Percentiles rank a stretch among this genome's conserved stretches.
phyloP scores from a whole-genome alignment of 129 eudicot genomes.

The Tanacetum coccineum region DNA sequence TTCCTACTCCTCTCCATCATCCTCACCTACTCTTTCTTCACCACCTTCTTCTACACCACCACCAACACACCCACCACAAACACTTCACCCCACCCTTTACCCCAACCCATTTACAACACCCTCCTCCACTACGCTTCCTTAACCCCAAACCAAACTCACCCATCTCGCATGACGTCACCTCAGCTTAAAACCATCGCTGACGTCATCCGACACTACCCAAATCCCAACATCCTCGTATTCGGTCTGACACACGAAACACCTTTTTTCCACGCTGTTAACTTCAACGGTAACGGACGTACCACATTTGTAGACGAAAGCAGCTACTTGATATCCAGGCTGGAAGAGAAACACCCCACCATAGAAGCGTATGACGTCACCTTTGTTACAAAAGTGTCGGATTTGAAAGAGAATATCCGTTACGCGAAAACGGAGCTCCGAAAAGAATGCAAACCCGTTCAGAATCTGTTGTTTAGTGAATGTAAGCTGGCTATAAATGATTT shows the following conservation, averaged over 20 bases:
- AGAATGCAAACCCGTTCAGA: conserved; percentile 82
- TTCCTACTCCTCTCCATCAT: conserved; percentile 39
- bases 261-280: conserved; percentile 65
- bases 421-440: conserved; percentile 36
- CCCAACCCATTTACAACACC: conserved; percentile 44
- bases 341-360: conserved; percentile 50
- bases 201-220: conserved; percentile 51
- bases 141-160: conserved; percentile 22
- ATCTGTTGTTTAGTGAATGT: conserved; percentile 73
- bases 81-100: conserved; percentile 28
- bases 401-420: conserved; percentile 39
- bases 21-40: conserved; percentile 40
- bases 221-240: conserved; percentile 60
- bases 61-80: conserved; percentile 23
- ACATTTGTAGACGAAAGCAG: conserved; percentile 68
- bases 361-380: conserved; percentile 84
- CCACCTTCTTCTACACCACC: conserved; percentile 33
- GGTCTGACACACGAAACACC: conserved; percentile 79
- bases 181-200: conserved; percentile 49
- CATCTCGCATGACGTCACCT: conserved; percentile 38
- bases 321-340: conserved; percentile 44
- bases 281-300: conserved; percentile 68
- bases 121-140: conserved; percentile 63
- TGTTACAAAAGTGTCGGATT: conserved; percentile 55
- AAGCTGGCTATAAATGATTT: conserved; percentile 72